Conservation (phyloP, 1,284 basidiomycete species). For the Moniliella sp. region DNA sequence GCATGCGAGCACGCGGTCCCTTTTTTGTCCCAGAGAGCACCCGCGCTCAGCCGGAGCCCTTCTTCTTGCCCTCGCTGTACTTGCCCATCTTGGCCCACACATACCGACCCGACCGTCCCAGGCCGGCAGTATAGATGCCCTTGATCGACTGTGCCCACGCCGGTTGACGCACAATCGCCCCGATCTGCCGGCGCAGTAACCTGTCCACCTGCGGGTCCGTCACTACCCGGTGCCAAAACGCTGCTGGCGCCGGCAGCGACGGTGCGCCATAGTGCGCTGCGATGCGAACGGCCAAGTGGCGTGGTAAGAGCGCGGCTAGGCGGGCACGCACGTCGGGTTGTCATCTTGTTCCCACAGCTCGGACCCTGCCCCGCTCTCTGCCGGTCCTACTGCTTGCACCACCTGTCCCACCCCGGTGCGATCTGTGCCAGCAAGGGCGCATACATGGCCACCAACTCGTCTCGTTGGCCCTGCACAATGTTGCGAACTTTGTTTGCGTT, state of each 20-base stretch:
- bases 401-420: too few relatives aligned
- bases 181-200: constrained; percentile 14
- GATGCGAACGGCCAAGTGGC: too few relatives aligned
- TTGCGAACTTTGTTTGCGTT: constrained; percentile 82
- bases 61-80: constrained; percentile 1
- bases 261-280: too few relatives aligned
- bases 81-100: constrained; percentile 26
- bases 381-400: too few relatives aligned
- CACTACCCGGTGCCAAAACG: constrained; percentile 7
- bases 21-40: too few relatives aligned
- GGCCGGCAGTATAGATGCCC: constrained; percentile 28
- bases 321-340: too few relatives aligned
- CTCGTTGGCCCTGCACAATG: constrained; percentile 51
- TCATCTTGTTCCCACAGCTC: too few relatives aligned
- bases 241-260: neutral
- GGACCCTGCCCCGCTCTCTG: too few relatives aligned
- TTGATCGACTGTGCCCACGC: constrained; percentile 27
- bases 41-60: too few relatives aligned
- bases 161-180: constrained; percentile 15
- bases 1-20: too few relatives aligned
- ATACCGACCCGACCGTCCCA: constrained; percentile 19
- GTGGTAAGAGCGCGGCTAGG: too few relatives aligned
- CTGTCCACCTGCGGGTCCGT: constrained; percentile 8
- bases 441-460: constrained; percentile 70
- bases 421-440: too few relatives aligned